A percentile compares a stretch with the other conserved stretches of the same genome.
phyloP scores from a whole-genome alignment of 2,329 filamentous ascomycete species.

The Penicillium verrucosum region DNA sequence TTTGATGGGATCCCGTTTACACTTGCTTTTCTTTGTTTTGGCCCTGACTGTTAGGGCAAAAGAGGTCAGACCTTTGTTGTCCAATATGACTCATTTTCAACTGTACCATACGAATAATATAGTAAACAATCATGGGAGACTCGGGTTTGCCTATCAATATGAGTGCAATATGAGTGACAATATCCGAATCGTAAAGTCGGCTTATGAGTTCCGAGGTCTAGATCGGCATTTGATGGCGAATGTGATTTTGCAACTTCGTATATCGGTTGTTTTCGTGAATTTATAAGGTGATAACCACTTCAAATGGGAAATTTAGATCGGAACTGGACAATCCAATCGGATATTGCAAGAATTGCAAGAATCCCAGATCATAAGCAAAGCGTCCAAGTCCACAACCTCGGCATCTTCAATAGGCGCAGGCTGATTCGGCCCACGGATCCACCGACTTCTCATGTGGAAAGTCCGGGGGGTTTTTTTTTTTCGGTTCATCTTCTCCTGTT shows the following conservation, averaged over 20 bases:
- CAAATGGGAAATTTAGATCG: not conserved
- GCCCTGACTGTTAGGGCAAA: not conserved
- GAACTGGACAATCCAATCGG: not conserved
- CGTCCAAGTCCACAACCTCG: constrained; percentile 25
- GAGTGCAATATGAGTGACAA: not conserved
- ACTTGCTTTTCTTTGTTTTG: not conserved
- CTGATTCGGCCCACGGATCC: constrained; percentile 32
- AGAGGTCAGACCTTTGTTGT: not conserved
- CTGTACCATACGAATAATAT: not conserved
- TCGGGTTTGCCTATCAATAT: not conserved
- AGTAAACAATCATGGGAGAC: not conserved
- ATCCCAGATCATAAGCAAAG: not conserved
- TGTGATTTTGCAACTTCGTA: constrained; percentile 2
- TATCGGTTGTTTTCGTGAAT: not conserved
- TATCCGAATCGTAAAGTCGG: constrained; percentile 8
- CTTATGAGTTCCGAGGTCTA: constrained; percentile 25
- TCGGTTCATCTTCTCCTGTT: not conserved
- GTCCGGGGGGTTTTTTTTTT: constrained; percentile 15
- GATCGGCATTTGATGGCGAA: constrained; percentile 19
- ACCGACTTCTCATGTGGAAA: constrained; percentile 32
- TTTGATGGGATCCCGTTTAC: not conserved
- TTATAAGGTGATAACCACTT: not conserved
- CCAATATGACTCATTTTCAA: not conserved
- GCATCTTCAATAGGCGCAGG: constrained; percentile 24
- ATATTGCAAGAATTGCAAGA: not conserved